Conservation (phyloP, 306 rosid genomes). For the Rosa rugosa region DNA sequence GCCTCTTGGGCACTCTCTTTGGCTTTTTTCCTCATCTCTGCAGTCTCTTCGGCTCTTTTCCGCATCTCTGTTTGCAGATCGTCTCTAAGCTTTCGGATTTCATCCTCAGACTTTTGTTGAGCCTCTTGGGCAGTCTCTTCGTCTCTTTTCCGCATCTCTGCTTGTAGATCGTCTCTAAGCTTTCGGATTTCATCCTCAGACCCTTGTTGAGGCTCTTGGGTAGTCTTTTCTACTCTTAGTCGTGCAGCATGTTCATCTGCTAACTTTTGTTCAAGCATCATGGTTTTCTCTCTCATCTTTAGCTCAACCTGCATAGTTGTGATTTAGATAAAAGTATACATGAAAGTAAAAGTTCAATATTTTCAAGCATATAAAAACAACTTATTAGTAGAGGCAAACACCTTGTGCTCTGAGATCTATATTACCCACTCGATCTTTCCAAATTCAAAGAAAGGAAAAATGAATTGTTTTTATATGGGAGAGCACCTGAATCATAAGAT, state of each 20-base stretch:
- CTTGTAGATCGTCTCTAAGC: constrained; percentile 67
- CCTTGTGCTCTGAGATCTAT: not conserved
- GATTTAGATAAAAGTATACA: not conserved
- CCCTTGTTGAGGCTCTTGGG: constrained; percentile 46
- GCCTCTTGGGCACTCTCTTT: too few relatives aligned
- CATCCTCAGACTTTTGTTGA: constrained; percentile 58
- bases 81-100: constrained; percentile 63
- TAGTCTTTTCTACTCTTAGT: constrained; percentile 49
- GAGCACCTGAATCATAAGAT: not conserved
- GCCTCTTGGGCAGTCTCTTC: constrained; percentile 47
- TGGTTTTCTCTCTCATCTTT: constrained; percentile 60
- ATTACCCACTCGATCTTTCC: not conserved
- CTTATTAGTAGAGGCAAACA: not conserved
- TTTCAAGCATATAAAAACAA: not conserved
- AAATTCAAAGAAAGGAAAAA: not conserved
- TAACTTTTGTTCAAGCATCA: constrained; percentile 67
- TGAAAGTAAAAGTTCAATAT: not conserved
- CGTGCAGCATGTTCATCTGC: constrained; percentile 82
- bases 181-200: constrained; percentile 64
- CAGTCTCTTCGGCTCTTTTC: constrained; percentile 31
- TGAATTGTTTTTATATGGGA: too few relatives aligned
- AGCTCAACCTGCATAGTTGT: constrained; percentile 53
- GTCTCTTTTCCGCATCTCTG: constrained; percentile 57
- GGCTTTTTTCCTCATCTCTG: too few relatives aligned
- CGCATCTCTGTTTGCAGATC: constrained; percentile 72